Conservation (phyloP, 495 filamentous ascomycete species). For the Jackrogersella multiformis region DNA sequence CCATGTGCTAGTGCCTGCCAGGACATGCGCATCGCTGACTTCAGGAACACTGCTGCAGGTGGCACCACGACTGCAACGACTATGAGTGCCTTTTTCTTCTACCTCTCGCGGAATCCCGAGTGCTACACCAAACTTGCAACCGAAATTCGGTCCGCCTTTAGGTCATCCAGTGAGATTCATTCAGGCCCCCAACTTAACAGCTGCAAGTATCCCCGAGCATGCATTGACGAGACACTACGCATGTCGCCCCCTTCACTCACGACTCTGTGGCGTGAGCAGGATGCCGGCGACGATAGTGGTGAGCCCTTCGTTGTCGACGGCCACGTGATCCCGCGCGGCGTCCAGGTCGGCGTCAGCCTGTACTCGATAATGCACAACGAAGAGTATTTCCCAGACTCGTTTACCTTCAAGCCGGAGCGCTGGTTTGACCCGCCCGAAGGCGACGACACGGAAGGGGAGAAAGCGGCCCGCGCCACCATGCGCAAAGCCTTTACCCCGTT, state of each 20-base stretch:
- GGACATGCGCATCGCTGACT: too few species aligned
- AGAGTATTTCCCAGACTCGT: background rate
- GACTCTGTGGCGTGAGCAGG: background rate
- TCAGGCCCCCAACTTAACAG: background rate
- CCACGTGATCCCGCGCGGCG: background rate
- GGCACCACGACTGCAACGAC: background rate
- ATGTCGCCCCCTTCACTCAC: background rate
- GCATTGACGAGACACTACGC: background rate
- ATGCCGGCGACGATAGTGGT: background rate
- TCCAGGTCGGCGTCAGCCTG: background rate
- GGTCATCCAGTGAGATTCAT: background rate
- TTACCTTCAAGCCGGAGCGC: background rate
- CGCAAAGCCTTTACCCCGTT: background rate
- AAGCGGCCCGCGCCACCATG: background rate
- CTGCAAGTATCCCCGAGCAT: background rate
- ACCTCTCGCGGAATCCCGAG: background rate
- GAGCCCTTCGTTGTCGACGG: background rate
- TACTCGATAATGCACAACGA: background rate
- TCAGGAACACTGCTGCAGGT: background rate
- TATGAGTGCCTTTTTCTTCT: constrained; percentile 6
- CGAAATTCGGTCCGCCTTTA: background rate
- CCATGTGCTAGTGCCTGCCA: too few species aligned
- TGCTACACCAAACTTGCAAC: background rate
- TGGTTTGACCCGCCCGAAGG: too few species aligned
- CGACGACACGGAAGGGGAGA: background rate